phyloP scores from a whole-genome alignment of 495 filamentous ascomycete species.

The Talaromyces ruber region DNA sequence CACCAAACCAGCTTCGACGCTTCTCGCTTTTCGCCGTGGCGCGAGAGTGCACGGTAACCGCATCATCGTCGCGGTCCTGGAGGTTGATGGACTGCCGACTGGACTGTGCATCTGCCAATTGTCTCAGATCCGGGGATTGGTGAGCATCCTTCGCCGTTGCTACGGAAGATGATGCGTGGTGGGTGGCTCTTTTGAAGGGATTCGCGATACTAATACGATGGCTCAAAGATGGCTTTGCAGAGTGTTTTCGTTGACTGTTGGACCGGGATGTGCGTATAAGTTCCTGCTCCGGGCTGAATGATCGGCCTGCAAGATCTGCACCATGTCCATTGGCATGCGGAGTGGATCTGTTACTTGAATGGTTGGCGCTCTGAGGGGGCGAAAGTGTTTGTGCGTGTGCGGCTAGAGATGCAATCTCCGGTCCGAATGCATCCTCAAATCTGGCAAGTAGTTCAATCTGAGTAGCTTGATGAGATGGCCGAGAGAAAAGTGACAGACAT shows the following conservation, averaged over 20 bases:
- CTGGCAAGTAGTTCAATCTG: conserved; percentile 43
- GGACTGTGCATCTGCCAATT: conserved; percentile 16
- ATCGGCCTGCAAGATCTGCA: conserved; percentile 9
- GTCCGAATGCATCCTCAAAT: conserved; percentile 41
- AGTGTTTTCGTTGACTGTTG: conserved; percentile 25
- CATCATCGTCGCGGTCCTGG: conserved; percentile 26
- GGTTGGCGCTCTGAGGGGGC: conserved; percentile 21
- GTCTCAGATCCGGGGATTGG: conserved; percentile 10
- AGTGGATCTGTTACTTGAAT: conserved; percentile 9
- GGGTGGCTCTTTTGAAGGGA: conserved; percentile 35
- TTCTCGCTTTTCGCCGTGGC: conserved; percentile 27
- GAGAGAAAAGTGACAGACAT: conserved; percentile 60
- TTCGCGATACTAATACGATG: conserved; percentile 42
- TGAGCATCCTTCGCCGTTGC: conserved; percentile 23
- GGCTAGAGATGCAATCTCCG: conserved; percentile 28
- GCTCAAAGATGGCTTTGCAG: conserved; percentile 32
- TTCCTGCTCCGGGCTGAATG: conserved; percentile 32
- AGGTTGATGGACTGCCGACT: conserved; percentile 13
- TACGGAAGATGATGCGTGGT: conserved; percentile 18
- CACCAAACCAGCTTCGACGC: conserved; percentile 35
- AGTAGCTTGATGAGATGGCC: conserved; percentile 51
- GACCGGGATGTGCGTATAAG: conserved; percentile 25
- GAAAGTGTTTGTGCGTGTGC: conserved; percentile 16
- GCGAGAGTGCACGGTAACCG: conserved; percentile 36
- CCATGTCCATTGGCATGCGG: conserved; percentile 9